These are phyloP conservation scores for Stromatinia cepivora DNA, from an alignment of 2,329 filamentous ascomycete genomes.

Conservation along the genomic window DNA sequence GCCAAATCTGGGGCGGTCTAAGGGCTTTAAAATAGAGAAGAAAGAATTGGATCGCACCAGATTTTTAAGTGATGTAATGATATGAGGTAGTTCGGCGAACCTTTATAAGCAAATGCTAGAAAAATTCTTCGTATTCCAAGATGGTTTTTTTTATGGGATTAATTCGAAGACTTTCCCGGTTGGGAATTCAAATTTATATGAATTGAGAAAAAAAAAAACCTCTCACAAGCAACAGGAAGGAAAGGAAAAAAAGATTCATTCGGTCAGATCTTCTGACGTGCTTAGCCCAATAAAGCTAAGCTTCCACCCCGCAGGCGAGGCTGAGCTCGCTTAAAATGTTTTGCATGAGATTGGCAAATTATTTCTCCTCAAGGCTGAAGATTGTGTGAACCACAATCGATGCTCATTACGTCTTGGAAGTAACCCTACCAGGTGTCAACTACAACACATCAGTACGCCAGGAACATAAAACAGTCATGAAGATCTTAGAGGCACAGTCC, in stretches of 20 bases:
- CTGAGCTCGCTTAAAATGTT: conserved; percentile 19
- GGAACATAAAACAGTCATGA: conserved; percentile 45
- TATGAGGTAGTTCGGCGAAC: neutral
- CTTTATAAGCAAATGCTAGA: neutral
- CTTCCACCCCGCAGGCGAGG: conserved; percentile 17
- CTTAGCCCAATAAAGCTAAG: conserved; percentile 21
- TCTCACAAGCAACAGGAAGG: conserved; percentile 6
- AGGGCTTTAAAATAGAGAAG: conserved; percentile 14
- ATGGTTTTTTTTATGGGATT: neutral
- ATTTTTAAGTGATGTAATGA: neutral
- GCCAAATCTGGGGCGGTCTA: conserved; percentile 8
- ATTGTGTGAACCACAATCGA: conserved; percentile 9
- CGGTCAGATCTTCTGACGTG: conserved; percentile 17
- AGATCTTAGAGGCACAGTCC: conserved; percentile 70
- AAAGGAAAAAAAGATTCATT: conserved; percentile 12
- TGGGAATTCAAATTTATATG: neutral
- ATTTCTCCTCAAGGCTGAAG: conserved; percentile 26
- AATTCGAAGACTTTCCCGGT: neutral
- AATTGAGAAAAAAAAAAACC: neutral
- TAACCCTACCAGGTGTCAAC: neutral
- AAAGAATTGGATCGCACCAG: conserved; percentile 2
- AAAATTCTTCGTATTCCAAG: neutral
- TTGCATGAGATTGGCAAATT: conserved; percentile 22
- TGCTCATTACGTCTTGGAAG: conserved; percentile 11
- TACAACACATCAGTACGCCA: neutral